A percentile compares a stretch with the other conserved stretches of the same genome.
phyloP scores from a whole-genome alignment of 306 rosid genomes.

The Cicer arietinum region DNA sequence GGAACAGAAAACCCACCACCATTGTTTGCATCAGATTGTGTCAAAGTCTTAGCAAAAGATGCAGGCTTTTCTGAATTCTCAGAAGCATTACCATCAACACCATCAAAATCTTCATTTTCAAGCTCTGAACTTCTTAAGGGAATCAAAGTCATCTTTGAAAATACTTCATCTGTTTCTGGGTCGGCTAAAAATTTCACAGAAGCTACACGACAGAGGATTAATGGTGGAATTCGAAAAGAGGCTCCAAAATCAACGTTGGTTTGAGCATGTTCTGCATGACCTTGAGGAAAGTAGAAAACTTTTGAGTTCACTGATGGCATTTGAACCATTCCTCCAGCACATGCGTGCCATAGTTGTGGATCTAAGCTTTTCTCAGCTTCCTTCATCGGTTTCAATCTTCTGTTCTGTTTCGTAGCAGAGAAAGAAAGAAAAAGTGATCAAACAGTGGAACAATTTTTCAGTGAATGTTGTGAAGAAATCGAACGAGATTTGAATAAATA shows the following conservation, averaged over 20 bases:
- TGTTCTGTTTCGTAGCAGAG: neutral
- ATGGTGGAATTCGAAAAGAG: slow-evolving; percentile 62
- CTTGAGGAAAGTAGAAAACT: slow-evolving; percentile 95
- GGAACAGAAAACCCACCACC: slow-evolving; percentile 99
- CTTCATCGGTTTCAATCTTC: slow-evolving; percentile 53
- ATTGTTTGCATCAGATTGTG: slow-evolving; percentile 97
- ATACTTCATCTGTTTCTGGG: slow-evolving; percentile 90
- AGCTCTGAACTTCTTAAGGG: slow-evolving; percentile 60
- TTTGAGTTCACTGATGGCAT: slow-evolving; percentile 83
- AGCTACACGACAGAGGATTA: slow-evolving; percentile 73
- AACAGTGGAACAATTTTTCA: slow-evolving; percentile 41
- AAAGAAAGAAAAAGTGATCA: slow-evolving; percentile 27
- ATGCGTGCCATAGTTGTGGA: slow-evolving; percentile 98
- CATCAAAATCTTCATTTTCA: slow-evolving; percentile 48
- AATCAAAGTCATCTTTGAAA: slow-evolving; percentile 56
- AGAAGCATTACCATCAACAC: slow-evolving; percentile 40
- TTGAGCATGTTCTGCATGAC: slow-evolving; percentile 95
- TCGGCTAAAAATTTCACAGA: slow-evolving; percentile 81
- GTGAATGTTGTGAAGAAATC: slow-evolving; percentile 5
- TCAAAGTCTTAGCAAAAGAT: slow-evolving; percentile 88
- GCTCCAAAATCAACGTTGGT: slow-evolving; percentile 62
- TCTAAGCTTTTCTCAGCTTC: slow-evolving; percentile 72
- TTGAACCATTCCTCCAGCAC: slow-evolving; percentile 97
- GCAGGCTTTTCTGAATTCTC: slow-evolving; percentile 77
- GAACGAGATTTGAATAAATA: slow-evolving; percentile 29